Conservation (phyloP, 2,329 filamentous ascomycete genomes). For the Trichoderma asperellum region DNA sequence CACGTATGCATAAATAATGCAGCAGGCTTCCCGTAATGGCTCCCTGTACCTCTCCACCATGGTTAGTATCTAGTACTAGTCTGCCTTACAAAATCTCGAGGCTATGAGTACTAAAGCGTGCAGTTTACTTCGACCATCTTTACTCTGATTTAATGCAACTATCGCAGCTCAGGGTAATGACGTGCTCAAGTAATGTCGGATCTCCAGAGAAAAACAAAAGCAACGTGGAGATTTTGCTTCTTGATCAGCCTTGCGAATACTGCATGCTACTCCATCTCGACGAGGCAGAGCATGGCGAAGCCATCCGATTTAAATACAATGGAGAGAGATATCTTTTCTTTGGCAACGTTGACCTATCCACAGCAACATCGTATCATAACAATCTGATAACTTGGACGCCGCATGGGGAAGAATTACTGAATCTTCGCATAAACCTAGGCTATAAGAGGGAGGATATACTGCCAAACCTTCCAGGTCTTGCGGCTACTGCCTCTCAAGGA, state of each 20-base stretch:
- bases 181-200: neutral
- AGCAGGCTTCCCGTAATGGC: neutral
- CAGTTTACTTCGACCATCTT: neutral
- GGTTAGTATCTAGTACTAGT: neutral
- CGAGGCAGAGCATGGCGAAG: neutral
- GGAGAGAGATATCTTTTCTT: neutral
- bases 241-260: neutral
- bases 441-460: neutral
- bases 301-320: neutral
- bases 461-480: neutral
- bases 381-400: too few species aligned
- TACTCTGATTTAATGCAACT: neutral
- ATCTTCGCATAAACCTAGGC: neutral
- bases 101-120: neutral
- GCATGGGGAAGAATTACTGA: neutral
- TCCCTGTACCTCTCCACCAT: neutral
- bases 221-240: neutral
- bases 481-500: neutral
- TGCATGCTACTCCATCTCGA: neutral
- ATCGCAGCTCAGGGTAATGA: neutral
- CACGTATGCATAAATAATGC: too few species aligned
- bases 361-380: neutral
- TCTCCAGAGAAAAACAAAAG: neutral
- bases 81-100: neutral
- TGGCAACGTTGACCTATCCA: neutral